Evolutionary conservation across 192 early-diverging fungal genomes (phyloP).

Genomic region (Thamnidium elegans): DNA sequence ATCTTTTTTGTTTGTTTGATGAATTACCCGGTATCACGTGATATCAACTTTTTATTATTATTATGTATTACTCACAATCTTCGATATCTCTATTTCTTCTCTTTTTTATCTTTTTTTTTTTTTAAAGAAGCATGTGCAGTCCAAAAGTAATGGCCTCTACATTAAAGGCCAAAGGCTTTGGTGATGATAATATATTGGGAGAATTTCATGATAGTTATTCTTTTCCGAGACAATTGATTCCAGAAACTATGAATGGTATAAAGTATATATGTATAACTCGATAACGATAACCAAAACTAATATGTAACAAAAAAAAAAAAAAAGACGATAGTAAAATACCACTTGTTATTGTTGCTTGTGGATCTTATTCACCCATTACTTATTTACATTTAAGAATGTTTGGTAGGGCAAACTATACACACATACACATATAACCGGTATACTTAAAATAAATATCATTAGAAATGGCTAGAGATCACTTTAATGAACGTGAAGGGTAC

Average conservation of each 20-base stretch:
- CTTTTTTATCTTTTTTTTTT: conserved; percentile 16
- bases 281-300: too few species aligned
- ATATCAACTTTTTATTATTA: too few species aligned
- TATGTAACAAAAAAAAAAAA: background rate
- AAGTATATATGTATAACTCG: background rate
- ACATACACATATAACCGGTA: background rate
- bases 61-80: background rate
- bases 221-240: conserved; percentile 28
- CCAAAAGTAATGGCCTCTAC: conserved; percentile 26
- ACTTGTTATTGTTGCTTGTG: conserved; percentile 91
- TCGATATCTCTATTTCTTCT: conserved; percentile 7
- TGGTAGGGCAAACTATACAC: conserved; percentile 56
- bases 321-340: conserved; percentile 70
- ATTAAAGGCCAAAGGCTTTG: conserved; percentile 1
- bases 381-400: conserved; percentile 98
- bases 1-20: too few species aligned
- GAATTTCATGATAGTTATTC: conserved; percentile 23
- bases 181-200: background rate
- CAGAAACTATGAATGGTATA: conserved; percentile 29
- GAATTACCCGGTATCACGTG: too few species aligned
- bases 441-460: background rate
- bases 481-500: conserved; percentile 67
- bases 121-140: conserved; percentile 21
- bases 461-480: conserved; percentile 95
- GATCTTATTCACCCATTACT: conserved; percentile 96